These are phyloP conservation scores for Epicoccum sorghinum DNA, from an alignment of 2,329 filamentous ascomycete species.

Conservation along the genomic window DNA sequence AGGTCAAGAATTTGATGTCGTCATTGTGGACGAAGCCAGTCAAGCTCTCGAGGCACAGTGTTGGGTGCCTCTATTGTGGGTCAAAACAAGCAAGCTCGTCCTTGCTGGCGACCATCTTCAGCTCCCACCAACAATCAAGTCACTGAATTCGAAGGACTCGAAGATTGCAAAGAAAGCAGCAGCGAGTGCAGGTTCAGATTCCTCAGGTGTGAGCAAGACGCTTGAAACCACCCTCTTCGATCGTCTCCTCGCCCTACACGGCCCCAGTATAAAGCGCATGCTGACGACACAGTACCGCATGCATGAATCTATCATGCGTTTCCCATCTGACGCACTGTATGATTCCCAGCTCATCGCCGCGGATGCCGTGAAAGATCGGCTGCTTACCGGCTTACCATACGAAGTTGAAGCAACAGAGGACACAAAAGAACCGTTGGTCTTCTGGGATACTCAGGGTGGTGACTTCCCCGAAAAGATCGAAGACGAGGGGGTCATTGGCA, in stretches of 20 bases:
- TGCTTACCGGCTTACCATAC: constrained; percentile 80
- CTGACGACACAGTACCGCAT: constrained; percentile 97
- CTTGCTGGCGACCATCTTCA: constrained; percentile 95
- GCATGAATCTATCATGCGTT: constrained; percentile 95
- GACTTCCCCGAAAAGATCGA: constrained; percentile 86
- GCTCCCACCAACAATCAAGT: constrained; percentile 93
- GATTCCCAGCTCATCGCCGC: constrained; percentile 80
- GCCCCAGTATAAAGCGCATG: constrained; percentile 86
- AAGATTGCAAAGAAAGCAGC: constrained; percentile 42
- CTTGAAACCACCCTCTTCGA: constrained; percentile 95
- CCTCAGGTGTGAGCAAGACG: constrained; percentile 55
- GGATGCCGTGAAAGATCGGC: constrained; percentile 73
- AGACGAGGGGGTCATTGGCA: constrained; percentile 66
- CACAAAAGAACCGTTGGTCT: constrained; percentile 84
- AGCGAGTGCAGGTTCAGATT: constrained; percentile 39
- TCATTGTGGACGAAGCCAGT: constrained; percentile 94
- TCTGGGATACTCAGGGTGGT: constrained; percentile 95
- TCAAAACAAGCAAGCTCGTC: constrained; percentile 77
- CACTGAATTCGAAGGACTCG: constrained; percentile 56
- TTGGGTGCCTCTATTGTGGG: constrained; percentile 84
- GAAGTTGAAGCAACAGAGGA: constrained; percentile 81
- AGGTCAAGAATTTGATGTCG: constrained; percentile 84
- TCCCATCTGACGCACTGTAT: constrained; percentile 89
- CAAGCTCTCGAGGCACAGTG: constrained; percentile 96
- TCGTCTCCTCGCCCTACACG: constrained; percentile 80